A percentile compares a stretch with the other conserved stretches of the same genome.
These are phyloP conservation scores for Piper longum DNA, from an alignment of 164 flowering plant species.

Conservation along the genomic window DNA sequence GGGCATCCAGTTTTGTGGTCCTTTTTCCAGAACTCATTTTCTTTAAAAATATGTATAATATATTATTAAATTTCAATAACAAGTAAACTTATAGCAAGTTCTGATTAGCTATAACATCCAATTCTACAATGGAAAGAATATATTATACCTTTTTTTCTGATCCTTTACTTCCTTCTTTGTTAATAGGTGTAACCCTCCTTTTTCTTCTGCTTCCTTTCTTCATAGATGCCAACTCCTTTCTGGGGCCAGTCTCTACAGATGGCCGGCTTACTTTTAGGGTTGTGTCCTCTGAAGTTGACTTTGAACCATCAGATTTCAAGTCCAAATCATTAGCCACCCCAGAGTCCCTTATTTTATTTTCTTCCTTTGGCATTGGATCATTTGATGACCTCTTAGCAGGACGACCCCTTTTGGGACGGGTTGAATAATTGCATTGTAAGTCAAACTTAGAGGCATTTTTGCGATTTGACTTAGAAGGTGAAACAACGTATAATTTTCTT, in stretches of 20 bases:
- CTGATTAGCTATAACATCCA: not conserved
- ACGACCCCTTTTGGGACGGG: constrained; percentile 20
- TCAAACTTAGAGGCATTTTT: constrained; percentile 18
- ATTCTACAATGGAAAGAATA: not conserved
- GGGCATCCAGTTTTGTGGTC: constrained; percentile 22
- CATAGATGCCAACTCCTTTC: constrained; percentile 10
- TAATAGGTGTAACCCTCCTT: constrained; percentile 15
- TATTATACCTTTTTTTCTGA: constrained; percentile 14
- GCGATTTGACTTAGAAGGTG: constrained; percentile 15
- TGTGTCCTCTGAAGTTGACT: not conserved
- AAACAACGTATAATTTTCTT: constrained; percentile 8
- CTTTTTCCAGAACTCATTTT: constrained; percentile 20
- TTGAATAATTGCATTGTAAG: constrained; percentile 17
- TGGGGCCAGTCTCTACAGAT: not conserved
- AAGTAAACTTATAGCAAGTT: too few relatives aligned
- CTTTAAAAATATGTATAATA: constrained; percentile 10
- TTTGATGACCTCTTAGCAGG: constrained; percentile 16
- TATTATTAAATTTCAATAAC: too few relatives aligned
- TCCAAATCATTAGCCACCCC: constrained; percentile 27
- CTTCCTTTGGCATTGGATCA: constrained; percentile 3
- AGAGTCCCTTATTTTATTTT: constrained; percentile 15
- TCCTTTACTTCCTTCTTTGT: constrained; percentile 16
- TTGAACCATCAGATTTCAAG: constrained; percentile 7
- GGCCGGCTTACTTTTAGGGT: not conserved
- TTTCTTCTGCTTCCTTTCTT: constrained; percentile 19